A percentile compares a stretch with the other conserved stretches of the same genome.
Evolutionary conservation across 2,329 filamentous ascomycete genomes (phyloP).

Genomic region (Endothia cerciana): DNA sequence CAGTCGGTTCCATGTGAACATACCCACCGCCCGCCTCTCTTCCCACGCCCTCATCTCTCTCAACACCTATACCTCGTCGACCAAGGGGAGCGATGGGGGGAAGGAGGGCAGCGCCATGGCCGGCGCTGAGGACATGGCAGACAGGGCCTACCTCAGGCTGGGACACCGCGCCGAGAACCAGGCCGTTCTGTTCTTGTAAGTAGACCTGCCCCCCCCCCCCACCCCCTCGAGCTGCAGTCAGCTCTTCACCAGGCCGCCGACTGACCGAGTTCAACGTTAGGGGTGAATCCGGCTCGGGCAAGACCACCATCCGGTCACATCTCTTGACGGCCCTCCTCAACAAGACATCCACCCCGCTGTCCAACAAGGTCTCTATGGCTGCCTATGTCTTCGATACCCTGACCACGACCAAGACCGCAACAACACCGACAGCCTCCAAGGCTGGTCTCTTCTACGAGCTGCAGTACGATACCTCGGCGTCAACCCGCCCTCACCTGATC

Average conservation of each 20-base stretch:
- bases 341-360: conserved; percentile 90
- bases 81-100: conserved; percentile 85
- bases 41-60: conserved; percentile 90
- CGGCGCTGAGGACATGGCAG: conserved; percentile 89
- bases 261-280: conserved; percentile 50
- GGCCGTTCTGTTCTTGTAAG: conserved; percentile 89
- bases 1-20: conserved; percentile 87
- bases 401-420: conserved; percentile 95
- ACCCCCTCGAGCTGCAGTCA: neutral
- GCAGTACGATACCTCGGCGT: conserved; percentile 90
- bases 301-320: conserved; percentile 92
- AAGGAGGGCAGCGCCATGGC: conserved; percentile 92
- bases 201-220: conserved; percentile 32
- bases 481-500: conserved; percentile 82
- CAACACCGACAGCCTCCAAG: conserved; percentile 93
- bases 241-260: neutral
- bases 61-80: conserved; percentile 91
- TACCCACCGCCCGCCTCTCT: conserved; percentile 86
- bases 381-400: conserved; percentile 95
- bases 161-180: conserved; percentile 92
- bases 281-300: conserved; percentile 93
- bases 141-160: conserved; percentile 81
- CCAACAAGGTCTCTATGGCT: conserved; percentile 88
- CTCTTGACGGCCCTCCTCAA: conserved; percentile 82
- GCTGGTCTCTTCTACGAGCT: conserved; percentile 94